Conservation (phyloP, 1,284 basidiomycete genomes). For the Grifola frondosa region DNA sequence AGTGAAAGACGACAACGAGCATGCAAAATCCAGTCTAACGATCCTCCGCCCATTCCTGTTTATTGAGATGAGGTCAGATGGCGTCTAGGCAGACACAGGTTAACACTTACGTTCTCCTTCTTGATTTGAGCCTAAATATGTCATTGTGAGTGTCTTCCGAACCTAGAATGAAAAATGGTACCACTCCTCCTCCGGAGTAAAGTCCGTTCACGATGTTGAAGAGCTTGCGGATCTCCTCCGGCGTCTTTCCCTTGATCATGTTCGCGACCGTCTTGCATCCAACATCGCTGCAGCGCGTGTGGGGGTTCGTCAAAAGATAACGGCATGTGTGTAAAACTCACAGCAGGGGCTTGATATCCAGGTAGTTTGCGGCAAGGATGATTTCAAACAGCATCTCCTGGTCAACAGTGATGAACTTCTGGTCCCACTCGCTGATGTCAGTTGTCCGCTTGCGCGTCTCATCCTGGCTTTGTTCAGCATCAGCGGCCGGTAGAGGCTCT, state of each 20-base stretch:
- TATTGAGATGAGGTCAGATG: conserved; percentile 3
- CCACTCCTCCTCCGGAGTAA: conserved; percentile 95
- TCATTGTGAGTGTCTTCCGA: conserved; percentile 10
- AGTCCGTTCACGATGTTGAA: conserved; percentile 99
- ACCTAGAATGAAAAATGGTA: neutral
- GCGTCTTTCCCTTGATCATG: conserved; percentile 99
- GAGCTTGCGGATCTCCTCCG: conserved; percentile 93
- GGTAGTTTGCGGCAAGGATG: conserved; percentile 98
- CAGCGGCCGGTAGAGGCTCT: conserved; percentile 89
- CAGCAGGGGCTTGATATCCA: conserved; percentile 99
- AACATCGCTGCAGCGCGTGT: conserved; percentile 71
- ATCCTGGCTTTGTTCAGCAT: conserved; percentile 79
- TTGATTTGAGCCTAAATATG: conserved; percentile 87
- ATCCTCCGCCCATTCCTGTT: conserved; percentile 85
- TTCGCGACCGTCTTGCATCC: conserved; percentile 99
- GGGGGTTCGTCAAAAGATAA: neutral
- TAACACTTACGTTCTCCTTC: conserved; percentile 89
- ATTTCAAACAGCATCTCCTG: conserved; percentile 99
- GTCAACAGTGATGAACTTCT: conserved; percentile 96
- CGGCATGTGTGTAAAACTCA: too few species aligned
- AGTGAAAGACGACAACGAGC: conserved; percentile 23
- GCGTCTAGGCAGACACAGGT: neutral
- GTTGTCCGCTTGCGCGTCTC: conserved; percentile 97
- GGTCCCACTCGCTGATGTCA: conserved; percentile 99
- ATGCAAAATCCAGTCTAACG: conserved; percentile 48